Evolutionary conservation across 352 stramenopile genomes (phyloP), one percentile per base, ranked within the genome.

Genomic region (Plasmopara viticola): DNA sequence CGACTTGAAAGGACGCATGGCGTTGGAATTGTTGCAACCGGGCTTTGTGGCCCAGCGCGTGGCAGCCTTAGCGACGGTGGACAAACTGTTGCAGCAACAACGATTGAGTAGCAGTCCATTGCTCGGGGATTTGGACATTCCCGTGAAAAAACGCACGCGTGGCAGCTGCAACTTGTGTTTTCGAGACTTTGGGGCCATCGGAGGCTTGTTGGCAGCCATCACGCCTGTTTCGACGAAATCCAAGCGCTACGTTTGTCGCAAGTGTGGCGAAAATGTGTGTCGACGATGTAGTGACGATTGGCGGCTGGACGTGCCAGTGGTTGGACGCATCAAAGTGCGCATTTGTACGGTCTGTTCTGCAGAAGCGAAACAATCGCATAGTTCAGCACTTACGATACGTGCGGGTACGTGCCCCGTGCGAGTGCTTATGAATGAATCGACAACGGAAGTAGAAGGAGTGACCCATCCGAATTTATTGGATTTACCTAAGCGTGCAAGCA

Each of bases 311-410:
- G 66, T 94, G 2, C 83, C 83, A 1, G 78, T 91, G 30, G 82
- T 89, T 9, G 83, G 83, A 6, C 70, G 69, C 18, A 87, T 73
- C 10, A 85, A 87, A 56, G 77, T 94, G 39, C 75, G 83, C 2
- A 94, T 94, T 30, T 94, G 83, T 48, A 94, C 80, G 0, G 75
- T 91, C 25, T 94, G 83, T 54, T 90, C 83, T 7, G 78, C 77
- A 2, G 78, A 84, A 25, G 78, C 80, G 2, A 76, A 83, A 25
- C 69, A 72, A 35, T 83, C 72, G 51, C 78, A 89, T 43, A 67
- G 63, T 49, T 54, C 59, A 15, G 64, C 59, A 15, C 61, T 59
- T 39, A 70, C 59, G 18, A 53, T 53, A 9, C 62, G 45, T 34
- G 62, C 56, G 3, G 53, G 57, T 28, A 65, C 48, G 13, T 64